A percentile compares a stretch with the other conserved stretches of the same genome.
phyloP scores from a whole-genome alignment of 2,329 filamentous ascomycete genomes.

The Sporothrix humicola region DNA sequence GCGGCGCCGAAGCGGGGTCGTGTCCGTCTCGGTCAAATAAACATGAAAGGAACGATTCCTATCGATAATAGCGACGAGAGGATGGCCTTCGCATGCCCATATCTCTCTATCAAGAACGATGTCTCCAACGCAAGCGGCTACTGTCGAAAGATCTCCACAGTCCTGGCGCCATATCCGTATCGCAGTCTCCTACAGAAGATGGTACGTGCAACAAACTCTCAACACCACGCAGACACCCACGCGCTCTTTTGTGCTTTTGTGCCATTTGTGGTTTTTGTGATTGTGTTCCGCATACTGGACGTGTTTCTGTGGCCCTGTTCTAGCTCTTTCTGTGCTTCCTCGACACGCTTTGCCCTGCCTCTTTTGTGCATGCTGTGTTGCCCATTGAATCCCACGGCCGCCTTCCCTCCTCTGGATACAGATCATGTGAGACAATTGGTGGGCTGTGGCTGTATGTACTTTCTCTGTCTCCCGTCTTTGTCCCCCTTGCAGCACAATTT shows the following conservation, averaged over 20 bases:
- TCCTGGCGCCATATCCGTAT: background rate
- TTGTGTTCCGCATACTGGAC: background rate
- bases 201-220: background rate
- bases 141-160: background rate
- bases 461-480: background rate
- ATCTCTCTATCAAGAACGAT: background rate
- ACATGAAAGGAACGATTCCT: background rate
- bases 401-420: background rate
- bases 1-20: conserved; percentile 26
- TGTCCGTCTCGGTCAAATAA: conserved; percentile 15
- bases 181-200: too few species aligned
- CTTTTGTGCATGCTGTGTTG: conserved; percentile 11
- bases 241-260: background rate
- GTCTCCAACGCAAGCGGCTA: background rate
- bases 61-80: background rate
- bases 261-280: background rate
- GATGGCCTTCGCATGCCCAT: background rate
- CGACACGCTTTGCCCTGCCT: conserved; percentile 3
- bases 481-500: conserved; percentile 14
- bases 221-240: background rate
- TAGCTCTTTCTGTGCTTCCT: background rate
- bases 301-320: too few species aligned
- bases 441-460: conserved; percentile 10
- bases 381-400: background rate
- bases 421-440: conserved; percentile 6